Evolutionary conservation across 1,284 basidiomycete genomes (phyloP).

Genomic region (Apiotrichum sp.): DNA sequence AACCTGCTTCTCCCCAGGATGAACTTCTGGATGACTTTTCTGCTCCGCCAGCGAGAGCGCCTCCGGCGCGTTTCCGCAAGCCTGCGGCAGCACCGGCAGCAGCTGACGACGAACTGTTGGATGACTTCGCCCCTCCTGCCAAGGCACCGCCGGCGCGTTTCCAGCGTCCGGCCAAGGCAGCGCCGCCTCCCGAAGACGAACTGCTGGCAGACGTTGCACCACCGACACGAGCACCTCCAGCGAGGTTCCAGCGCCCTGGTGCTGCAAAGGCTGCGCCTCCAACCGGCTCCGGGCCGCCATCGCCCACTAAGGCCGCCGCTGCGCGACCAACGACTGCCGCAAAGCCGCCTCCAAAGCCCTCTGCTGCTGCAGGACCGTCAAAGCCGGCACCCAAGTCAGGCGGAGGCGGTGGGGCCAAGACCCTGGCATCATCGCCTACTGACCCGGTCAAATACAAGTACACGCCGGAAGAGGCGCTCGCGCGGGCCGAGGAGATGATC

Average conservation of each 20-base stretch:
- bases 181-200: conserved; percentile 4
- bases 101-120: conserved; percentile 4
- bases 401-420: conserved; percentile 48
- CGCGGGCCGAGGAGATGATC: conserved; percentile 66
- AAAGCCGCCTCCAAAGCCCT: conserved; percentile 1
- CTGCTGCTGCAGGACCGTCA: conserved; percentile 37
- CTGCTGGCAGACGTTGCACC: conserved; percentile 16
- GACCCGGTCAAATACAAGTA: conserved; percentile 90
- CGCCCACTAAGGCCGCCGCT: conserved; percentile 27
- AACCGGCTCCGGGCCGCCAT: neutral
- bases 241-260: neutral
- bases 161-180: neutral
- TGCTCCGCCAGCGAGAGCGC: conserved; percentile 1
- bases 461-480: conserved; percentile 86
- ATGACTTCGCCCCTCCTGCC: conserved; percentile 19
- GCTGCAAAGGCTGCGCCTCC: conserved; percentile 3
- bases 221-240: conserved; percentile 6
- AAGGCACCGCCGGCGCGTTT: neutral
- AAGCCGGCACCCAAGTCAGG: conserved; percentile 36
- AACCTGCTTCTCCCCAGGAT: conserved; percentile 38
- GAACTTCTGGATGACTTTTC: conserved; percentile 3
- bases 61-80: conserved; percentile 14
- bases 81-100: neutral
- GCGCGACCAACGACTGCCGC: conserved; percentile 19
- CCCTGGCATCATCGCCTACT: conserved; percentile 52